A percentile compares a stretch with the other conserved stretches of the same genome.
These are phyloP conservation scores for Combretum micranthum DNA, from an alignment of 345 rosid species.

Conservation along the genomic window DNA sequence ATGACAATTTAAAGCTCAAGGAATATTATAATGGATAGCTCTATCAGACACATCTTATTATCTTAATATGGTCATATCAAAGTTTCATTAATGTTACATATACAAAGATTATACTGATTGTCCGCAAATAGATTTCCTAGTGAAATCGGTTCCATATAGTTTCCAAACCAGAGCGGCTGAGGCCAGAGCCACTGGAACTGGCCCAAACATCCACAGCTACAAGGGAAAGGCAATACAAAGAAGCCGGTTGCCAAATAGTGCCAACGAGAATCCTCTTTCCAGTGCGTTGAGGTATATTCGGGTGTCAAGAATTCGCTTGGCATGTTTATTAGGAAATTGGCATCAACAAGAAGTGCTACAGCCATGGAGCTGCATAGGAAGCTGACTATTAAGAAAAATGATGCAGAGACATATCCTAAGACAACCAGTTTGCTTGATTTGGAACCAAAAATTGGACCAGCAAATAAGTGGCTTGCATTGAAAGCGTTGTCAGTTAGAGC, in stretches of 20 bases:
- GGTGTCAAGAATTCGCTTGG: conserved; percentile 2
- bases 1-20: too few species aligned
- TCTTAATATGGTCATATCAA: too few species aligned
- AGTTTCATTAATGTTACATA: too few species aligned
- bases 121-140: background rate
- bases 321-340: conserved; percentile 53
- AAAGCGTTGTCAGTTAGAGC: conserved; percentile 47
- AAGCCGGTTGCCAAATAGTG: conserved; percentile 47
- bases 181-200: conserved; percentile 43
- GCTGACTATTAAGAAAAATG: conserved; percentile 44
- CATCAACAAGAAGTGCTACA: conserved; percentile 50
- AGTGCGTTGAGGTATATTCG: conserved; percentile 29
- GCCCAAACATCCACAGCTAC: conserved; percentile 77
- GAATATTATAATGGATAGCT: too few species aligned
- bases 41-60: too few species aligned
- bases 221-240: conserved; percentile 51
- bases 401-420: conserved; percentile 43
- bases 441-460: conserved; percentile 31
- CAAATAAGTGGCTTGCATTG: conserved; percentile 22
- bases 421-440: conserved; percentile 22
- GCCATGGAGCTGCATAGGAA: conserved; percentile 66
- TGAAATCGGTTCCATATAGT: conserved; percentile 59
- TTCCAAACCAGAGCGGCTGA: conserved; percentile 58
- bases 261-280: conserved; percentile 62
- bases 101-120: too few species aligned